Evolutionary conservation across 495 filamentous ascomycete species (phyloP).

Genomic region (Penicillium parvum): DNA sequence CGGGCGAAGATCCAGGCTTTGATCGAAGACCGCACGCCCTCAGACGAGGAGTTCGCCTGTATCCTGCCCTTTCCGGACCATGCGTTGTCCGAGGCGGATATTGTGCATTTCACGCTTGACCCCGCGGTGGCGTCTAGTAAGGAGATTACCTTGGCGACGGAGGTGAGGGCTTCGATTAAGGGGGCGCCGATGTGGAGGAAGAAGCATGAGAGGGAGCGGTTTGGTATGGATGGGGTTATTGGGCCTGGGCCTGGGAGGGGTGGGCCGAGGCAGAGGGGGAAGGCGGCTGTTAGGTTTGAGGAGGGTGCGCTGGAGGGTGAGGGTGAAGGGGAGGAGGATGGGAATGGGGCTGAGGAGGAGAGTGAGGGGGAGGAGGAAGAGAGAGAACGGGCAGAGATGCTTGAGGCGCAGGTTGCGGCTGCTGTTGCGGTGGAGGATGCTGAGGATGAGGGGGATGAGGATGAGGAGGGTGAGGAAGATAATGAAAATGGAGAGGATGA

Average conservation of each 20-base stretch:
- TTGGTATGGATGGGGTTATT: slow-evolving; percentile 21
- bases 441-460: slow-evolving; percentile 11
- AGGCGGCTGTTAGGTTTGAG: slow-evolving; percentile 20
- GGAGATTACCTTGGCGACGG: slow-evolving; percentile 36
- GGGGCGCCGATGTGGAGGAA: slow-evolving; percentile 33
- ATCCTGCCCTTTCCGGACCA: slow-evolving; percentile 44
- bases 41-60: slow-evolving; percentile 48
- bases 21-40: slow-evolving; percentile 32
- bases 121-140: slow-evolving; percentile 14
- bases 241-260: slow-evolving; percentile 5
- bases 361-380: slow-evolving; percentile 39
- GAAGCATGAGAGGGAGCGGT: slow-evolving; percentile 28
- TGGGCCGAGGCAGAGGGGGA: slow-evolving; percentile 16
- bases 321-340: not conserved
- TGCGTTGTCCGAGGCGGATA: slow-evolving; percentile 24
- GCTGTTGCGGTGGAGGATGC: slow-evolving; percentile 25
- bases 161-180: slow-evolving; percentile 37
- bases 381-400: slow-evolving; percentile 28
- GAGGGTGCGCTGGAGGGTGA: slow-evolving; percentile 6
- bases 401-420: slow-evolving; percentile 27
- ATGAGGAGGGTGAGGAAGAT: slow-evolving; percentile 16
- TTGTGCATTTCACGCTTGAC: slow-evolving; percentile 32
- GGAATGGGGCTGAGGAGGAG: slow-evolving; percentile 6
- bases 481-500: slow-evolving; percentile 12
- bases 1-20: slow-evolving; percentile 64